phyloP scores from a whole-genome alignment of 2,329 filamentous ascomycete genomes.

The Orbilia brochopaga region DNA sequence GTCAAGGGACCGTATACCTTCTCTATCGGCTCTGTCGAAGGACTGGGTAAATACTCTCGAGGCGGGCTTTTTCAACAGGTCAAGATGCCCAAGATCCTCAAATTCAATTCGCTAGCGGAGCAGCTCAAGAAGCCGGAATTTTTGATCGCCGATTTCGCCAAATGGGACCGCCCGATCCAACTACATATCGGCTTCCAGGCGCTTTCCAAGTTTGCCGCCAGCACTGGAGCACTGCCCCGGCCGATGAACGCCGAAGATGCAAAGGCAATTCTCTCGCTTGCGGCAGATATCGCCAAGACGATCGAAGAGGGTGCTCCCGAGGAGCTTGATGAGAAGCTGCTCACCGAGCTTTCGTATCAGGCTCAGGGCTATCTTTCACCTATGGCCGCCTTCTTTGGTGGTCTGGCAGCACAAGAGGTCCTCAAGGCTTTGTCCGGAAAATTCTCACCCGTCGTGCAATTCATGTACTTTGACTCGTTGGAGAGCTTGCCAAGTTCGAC shows the following conservation, averaged over 20 bases:
- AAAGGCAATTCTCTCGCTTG: constrained; percentile 73
- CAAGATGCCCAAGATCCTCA: constrained; percentile 94
- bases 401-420: constrained; percentile 89
- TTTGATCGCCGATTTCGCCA: constrained; percentile 92
- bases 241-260: constrained; percentile 88
- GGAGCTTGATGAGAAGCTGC: constrained; percentile 90
- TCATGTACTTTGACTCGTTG: constrained; percentile 97
- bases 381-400: constrained; percentile 94
- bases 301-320: constrained; percentile 69
- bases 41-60: constrained; percentile 79
- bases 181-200: constrained; percentile 92
- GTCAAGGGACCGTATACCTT: constrained; percentile 98
- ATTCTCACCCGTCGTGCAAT: constrained; percentile 93
- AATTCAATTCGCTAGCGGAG: constrained; percentile 81
- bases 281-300: constrained; percentile 71
- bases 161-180: constrained; percentile 92
- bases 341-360: constrained; percentile 93
- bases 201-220: constrained; percentile 80
- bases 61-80: constrained; percentile 93
- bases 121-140: constrained; percentile 87
- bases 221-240: constrained; percentile 74
- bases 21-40: constrained; percentile 87
- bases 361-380: constrained; percentile 87
- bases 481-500: constrained; percentile 83
- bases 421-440: constrained; percentile 97